Evolutionary conservation across 2,329 filamentous ascomycete species (phyloP).

Genomic region (Colletotrichum sp.): DNA sequence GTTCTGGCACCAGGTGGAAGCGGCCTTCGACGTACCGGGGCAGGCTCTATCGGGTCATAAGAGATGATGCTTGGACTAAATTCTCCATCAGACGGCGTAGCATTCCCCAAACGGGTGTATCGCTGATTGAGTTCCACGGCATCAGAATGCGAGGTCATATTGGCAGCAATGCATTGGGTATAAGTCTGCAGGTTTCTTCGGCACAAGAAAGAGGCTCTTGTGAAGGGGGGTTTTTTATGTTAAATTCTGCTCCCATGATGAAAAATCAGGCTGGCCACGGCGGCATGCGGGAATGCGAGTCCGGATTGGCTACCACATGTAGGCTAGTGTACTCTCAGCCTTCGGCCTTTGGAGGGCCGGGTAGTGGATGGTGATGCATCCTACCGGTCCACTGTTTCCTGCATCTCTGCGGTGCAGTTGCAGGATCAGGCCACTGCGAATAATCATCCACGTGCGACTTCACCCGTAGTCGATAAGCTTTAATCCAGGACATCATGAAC

Average conservation of each 20-base stretch:
- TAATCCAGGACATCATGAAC: rapidly evolving
- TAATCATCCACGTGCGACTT: neutral
- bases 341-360: neutral
- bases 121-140: neutral
- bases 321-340: neutral
- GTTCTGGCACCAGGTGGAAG: neutral
- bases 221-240: neutral
- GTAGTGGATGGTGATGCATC: neutral
- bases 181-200: neutral
- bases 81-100: neutral
- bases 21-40: neutral
- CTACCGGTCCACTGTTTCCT: neutral
- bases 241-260: neutral
- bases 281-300: neutral
- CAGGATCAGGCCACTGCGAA: neutral
- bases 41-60: neutral
- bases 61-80: neutral
- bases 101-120: neutral
- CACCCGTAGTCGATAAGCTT: rapidly evolving
- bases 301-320: neutral
- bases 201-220: neutral
- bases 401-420: neutral
- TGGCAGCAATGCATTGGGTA: neutral
- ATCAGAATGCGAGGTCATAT: neutral
- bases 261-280: neutral